Percentiles rank a stretch among this genome's conserved stretches.
Conservation (phyloP, 352 stramenopile genomes). For the Lagenidium sp. region DNA sequence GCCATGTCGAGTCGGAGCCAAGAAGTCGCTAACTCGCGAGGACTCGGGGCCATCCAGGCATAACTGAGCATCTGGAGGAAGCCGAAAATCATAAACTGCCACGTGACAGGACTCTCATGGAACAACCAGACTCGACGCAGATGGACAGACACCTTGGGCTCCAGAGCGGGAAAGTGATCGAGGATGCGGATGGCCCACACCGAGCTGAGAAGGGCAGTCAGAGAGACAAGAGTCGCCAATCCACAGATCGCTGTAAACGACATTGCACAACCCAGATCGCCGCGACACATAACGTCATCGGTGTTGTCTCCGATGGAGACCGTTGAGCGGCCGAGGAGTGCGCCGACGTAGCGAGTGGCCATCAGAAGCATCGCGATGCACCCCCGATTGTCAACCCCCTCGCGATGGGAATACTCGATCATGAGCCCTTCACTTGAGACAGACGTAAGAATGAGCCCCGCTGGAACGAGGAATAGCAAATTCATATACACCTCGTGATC, state of each 20-base stretch:
- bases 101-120: constrained; percentile 1
- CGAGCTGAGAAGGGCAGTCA: background rate
- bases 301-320: constrained; percentile 1
- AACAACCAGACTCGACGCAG: constrained; percentile 3
- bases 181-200: background rate
- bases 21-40: background rate
- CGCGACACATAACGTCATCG: background rate
- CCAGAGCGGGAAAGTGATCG: background rate
- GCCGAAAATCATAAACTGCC: constrained; percentile 9
- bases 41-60: constrained; percentile 1
- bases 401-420: constrained; percentile 17
- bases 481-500: too few relatives aligned
- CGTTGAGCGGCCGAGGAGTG: constrained; percentile 1
- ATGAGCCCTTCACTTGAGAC: constrained; percentile 13
- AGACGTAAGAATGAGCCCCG: constrained; percentile 3
- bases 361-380: constrained; percentile 10
- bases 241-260: too few relatives aligned
- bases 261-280: background rate
- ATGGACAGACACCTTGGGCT: background rate
- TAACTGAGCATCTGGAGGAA: constrained; percentile 9
- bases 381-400: constrained; percentile 6
- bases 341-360: constrained; percentile 6
- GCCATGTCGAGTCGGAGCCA: background rate
- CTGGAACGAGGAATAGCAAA: background rate
- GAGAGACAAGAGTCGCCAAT: constrained; percentile 2